A percentile compares a stretch with the other conserved stretches of the same genome.
Conservation (phyloP, 2,329 filamentous ascomycete species). For the Fusarium sp. region DNA sequence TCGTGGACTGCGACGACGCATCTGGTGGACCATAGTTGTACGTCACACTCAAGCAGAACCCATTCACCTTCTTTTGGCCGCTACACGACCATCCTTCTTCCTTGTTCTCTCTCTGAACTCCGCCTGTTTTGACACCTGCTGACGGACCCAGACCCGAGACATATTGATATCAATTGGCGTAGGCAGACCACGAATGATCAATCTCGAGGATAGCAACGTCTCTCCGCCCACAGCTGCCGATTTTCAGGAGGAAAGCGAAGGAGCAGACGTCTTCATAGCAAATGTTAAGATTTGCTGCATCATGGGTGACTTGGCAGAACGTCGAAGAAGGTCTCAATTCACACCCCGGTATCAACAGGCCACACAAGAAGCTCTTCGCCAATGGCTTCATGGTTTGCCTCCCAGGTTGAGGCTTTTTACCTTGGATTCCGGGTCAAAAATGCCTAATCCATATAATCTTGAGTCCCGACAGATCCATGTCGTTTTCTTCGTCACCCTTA, state of each 20-base stretch:
- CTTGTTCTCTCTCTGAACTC: not conserved
- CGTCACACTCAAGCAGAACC: not conserved
- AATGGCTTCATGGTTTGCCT: not conserved
- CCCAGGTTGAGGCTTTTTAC: not conserved
- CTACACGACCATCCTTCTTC: not conserved
- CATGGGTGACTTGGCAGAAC: not conserved
- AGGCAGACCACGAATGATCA: not conserved
- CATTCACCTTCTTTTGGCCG: not conserved
- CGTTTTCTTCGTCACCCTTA: not conserved
- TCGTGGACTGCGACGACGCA: not conserved
- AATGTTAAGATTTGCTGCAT: not conserved
- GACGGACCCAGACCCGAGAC: not conserved
- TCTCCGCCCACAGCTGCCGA: not conserved
- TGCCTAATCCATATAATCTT: not conserved
- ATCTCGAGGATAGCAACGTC: not conserved
- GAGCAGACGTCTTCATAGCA: not conserved
- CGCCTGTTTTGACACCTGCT: not conserved
- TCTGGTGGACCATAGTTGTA: not conserved
- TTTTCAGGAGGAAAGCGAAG: not conserved
- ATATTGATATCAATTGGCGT: not conserved
- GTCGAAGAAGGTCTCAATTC: not conserved
- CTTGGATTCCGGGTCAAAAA: not conserved
- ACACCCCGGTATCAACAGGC: not conserved
- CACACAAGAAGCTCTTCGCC: not conserved
- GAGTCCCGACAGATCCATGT: not conserved